A percentile compares a stretch with the other conserved stretches of the same genome.
These are phyloP conservation scores for Setaria viridis DNA, from an alignment of 202 grass and related monocot species.

Conservation along the genomic window DNA sequence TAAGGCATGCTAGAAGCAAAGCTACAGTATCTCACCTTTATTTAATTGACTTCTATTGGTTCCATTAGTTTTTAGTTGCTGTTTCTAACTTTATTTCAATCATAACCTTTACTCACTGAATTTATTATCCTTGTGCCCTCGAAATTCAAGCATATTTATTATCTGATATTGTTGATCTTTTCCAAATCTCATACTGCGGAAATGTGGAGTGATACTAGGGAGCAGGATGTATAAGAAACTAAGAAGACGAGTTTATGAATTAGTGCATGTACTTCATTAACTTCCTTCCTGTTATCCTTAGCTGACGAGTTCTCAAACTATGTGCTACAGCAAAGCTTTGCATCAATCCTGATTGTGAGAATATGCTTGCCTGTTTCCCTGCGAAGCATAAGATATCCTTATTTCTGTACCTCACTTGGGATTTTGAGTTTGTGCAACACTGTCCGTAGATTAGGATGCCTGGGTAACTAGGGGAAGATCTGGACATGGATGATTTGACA, in stretches of 20 bases:
- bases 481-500: not conserved
- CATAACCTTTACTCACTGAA: not conserved
- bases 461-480: not conserved
- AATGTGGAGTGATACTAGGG: not conserved
- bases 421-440: too few species aligned
- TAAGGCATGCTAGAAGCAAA: not conserved
- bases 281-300: not conserved
- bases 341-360: not conserved
- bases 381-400: too few species aligned
- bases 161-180: constrained; percentile 5
- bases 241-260: not conserved
- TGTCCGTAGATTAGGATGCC: too few species aligned
- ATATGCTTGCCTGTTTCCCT: too few species aligned
- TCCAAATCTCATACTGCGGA: too few species aligned
- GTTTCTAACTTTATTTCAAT: not conserved
- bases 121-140: not conserved
- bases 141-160: not conserved
- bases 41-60: not conserved
- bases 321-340: too few species aligned
- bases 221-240: not conserved
- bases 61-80: not conserved
- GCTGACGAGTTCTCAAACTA: not conserved
- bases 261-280: not conserved
- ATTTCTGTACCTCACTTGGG: too few species aligned
- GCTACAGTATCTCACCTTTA: not conserved